Evolutionary conservation across 2,329 filamentous ascomycete species (phyloP).

Genomic region (Kalmusia sp.): DNA sequence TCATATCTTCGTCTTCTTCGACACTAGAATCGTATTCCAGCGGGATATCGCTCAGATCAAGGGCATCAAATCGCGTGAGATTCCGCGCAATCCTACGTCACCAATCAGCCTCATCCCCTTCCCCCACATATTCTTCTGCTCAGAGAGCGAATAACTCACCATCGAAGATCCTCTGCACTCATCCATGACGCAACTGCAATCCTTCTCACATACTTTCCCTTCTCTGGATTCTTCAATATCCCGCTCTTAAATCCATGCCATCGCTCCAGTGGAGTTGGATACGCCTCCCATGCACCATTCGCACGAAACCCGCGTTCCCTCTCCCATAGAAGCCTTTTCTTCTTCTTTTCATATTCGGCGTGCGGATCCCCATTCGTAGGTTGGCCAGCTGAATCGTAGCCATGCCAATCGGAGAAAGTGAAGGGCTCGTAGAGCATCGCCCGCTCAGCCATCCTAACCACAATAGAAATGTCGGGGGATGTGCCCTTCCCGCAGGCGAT

Average conservation of each 20-base stretch:
- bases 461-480: background rate
- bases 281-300: slow-evolving; percentile 14
- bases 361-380: background rate
- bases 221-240: slow-evolving; percentile 8
- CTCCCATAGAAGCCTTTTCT: slow-evolving; percentile 2
- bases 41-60: slow-evolving; percentile 29
- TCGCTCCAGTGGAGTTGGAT: slow-evolving; percentile 18
- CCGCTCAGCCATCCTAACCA: slow-evolving; percentile 2
- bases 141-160: slow-evolving; percentile 17
- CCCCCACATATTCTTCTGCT: too few relatives aligned
- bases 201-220: slow-evolving; percentile 22
- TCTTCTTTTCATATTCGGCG: background rate
- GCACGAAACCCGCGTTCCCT: slow-evolving; percentile 11
- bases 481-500: slow-evolving; percentile 14
- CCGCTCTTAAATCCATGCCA: slow-evolving; percentile 25
- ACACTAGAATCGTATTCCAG: background rate
- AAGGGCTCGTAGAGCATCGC: slow-evolving; percentile 30
- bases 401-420: slow-evolving; percentile 36
- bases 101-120: too few relatives aligned
- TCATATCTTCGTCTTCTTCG: background rate
- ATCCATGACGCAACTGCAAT: slow-evolving; percentile 37
- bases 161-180: slow-evolving; percentile 24
- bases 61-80: slow-evolving; percentile 19
- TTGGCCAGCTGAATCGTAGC: background rate
- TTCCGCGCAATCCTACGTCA: slow-evolving; percentile 20